Conservation (phyloP, 148 eudicot species). For the Vaccinium vitisidaea region DNA sequence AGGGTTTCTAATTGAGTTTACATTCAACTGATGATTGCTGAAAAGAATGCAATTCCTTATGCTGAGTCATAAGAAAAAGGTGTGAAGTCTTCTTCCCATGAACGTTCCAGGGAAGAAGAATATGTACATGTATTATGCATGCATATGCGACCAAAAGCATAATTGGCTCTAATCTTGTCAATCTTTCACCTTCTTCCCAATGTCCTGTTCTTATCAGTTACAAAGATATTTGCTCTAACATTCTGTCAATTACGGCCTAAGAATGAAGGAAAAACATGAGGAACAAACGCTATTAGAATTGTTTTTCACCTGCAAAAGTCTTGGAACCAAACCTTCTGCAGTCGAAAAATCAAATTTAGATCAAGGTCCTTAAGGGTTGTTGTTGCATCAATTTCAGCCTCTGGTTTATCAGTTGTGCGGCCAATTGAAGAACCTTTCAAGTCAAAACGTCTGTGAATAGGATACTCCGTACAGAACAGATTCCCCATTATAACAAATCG, state of each 20-base stretch:
- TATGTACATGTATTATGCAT: not conserved
- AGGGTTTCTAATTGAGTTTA: not conserved
- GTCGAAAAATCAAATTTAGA: slow-evolving; percentile 67
- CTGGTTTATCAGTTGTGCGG: slow-evolving; percentile 74
- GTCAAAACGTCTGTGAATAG: slow-evolving; percentile 86
- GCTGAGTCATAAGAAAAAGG: not conserved
- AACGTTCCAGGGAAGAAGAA: not conserved
- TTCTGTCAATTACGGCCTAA: not conserved
- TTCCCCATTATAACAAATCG: slow-evolving; percentile 95
- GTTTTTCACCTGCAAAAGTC: slow-evolving; percentile 70
- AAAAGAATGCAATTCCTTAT: not conserved
- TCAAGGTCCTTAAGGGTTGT: slow-evolving; percentile 93
- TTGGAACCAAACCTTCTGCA: slow-evolving; percentile 76
- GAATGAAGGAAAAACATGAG: not conserved
- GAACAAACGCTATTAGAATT: not conserved
- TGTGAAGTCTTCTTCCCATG: not conserved
- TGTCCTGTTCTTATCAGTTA: not conserved
- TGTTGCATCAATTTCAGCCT: slow-evolving; percentile 72
- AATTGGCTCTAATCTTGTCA: not conserved
- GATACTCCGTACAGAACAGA: slow-evolving; percentile 69
- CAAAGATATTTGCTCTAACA: not conserved
- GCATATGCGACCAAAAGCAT: not conserved
- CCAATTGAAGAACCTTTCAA: slow-evolving; percentile 92
- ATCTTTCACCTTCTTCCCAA: not conserved
- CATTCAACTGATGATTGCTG: not conserved